Base-by-base conservation (phyloP, 202 grass and related monocot species). In the Hordeum pubiflorum region DNA sequence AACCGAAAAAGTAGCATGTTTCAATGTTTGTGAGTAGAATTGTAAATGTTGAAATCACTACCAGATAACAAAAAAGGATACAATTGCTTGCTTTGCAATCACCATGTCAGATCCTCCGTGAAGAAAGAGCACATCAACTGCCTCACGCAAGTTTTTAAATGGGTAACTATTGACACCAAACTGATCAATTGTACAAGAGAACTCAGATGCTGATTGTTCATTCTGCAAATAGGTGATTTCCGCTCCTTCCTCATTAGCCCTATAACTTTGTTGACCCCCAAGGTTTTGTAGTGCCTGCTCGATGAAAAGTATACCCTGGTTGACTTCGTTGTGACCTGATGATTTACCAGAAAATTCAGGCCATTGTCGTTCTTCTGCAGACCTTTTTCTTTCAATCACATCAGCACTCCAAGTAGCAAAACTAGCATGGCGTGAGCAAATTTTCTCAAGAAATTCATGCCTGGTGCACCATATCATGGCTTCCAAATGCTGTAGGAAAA, bases 31-130 rank as follows among this genome's bases (percentile, higher is more conserved):
- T 58, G 32, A 69, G 4, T 29, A 73, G 74, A 27, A 39, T 69
- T 37, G 56, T 44, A 66, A 38, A 83, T 37, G 60, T 52, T 41
- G 55, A 33, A 64, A 23, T 56, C 14, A 29, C n/a, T 58, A 58
- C 20, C 15, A 68, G 26, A 90, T 68, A 85, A 86, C 31, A 86
- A 14, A 65, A 43, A 91, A 95, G 95, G 95, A 98, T 97, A 97
- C 95, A 79, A 91, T 95, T 81, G 95, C 92, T 84, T 93, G 90
- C 83, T 98, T 98, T 74, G 92, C 90, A 82, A 98, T 80, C 68
- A 98, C 84, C 63, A 87, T 94, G 80, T 95, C 89, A 80, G 92
- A 98, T 80, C 86, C 68, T 60, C 95, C 95, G 4, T 84, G 86
- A 55, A 98, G 63, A 81, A 98, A 98, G 43, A 98, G 88, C 58